A percentile compares a stretch with the other conserved stretches of the same genome.
phyloP scores from a whole-genome alignment of 2,329 filamentous ascomycete species.

The Tricladium varicosporioides region DNA sequence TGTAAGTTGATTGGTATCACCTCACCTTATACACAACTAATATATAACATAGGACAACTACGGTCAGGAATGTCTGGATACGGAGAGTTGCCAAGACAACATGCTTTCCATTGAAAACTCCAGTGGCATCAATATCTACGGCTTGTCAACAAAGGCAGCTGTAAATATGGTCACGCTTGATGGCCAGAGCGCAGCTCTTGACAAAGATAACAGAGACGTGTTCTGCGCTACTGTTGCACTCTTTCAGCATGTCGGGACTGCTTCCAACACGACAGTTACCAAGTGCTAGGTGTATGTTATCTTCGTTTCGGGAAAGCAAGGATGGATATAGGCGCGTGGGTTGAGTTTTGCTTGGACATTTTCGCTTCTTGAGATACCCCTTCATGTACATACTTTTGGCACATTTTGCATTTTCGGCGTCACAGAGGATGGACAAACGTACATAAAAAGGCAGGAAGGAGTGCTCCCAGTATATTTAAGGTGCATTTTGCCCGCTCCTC shows the following conservation, averaged over 20 bases:
- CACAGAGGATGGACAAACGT: not conserved
- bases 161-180: conserved; percentile 70
- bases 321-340: not conserved
- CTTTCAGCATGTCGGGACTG: conserved; percentile 36
- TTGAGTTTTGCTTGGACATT: not conserved
- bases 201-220: conserved; percentile 62
- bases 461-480: not conserved
- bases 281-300: too few species aligned
- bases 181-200: conserved; percentile 51
- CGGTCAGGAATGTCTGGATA: conserved; percentile 63
- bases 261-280: not conserved
- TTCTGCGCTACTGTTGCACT: conserved; percentile 61
- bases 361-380: conserved; percentile 20
- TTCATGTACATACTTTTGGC: conserved; percentile 22
- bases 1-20: conserved; percentile 11
- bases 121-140: conserved; percentile 58
- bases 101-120: conserved; percentile 72
- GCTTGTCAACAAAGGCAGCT: conserved; percentile 71
- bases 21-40: not conserved
- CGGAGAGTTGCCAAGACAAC: conserved; percentile 72
- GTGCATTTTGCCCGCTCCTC: not conserved
- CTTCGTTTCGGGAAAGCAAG: not conserved
- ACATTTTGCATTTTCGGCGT: not conserved
- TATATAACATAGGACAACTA: conserved; percentile 59
- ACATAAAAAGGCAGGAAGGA: not conserved